Conservation (phyloP, 2,329 filamentous ascomycete species). For the Aspergillus thermomutatus region DNA sequence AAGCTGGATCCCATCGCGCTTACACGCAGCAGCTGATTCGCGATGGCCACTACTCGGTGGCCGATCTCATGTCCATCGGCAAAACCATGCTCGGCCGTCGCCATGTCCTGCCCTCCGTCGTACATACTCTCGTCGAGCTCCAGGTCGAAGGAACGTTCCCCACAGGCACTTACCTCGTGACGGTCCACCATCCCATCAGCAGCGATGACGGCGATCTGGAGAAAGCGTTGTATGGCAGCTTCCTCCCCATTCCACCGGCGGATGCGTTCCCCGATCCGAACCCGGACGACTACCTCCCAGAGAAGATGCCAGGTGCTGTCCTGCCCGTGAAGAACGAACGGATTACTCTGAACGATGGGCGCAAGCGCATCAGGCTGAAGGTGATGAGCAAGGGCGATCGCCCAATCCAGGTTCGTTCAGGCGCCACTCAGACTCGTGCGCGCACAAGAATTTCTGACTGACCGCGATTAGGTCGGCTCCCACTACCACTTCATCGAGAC, state of each 20-base stretch:
- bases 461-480: conserved; percentile 62
- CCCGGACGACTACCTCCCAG: conserved; percentile 62
- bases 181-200: conserved; percentile 84
- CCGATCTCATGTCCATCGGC: conserved; percentile 89
- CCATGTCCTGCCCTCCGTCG: conserved; percentile 82
- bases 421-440: not conserved
- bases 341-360: conserved; percentile 69
- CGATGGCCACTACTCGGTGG: conserved; percentile 88
- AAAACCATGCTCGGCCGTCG: conserved; percentile 89
- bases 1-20: conserved; percentile 1
- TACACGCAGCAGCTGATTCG: conserved; percentile 66
- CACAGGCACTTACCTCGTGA: conserved; percentile 88
- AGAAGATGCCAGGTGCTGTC: conserved; percentile 74
- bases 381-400: conserved; percentile 86
- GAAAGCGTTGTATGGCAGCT: conserved; percentile 87
- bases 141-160: conserved; percentile 94
- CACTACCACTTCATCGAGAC: conserved; percentile 96
- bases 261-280: conserved; percentile 66
- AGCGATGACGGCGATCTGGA: conserved; percentile 81
- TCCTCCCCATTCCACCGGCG: conserved; percentile 72
- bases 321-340: conserved; percentile 64
- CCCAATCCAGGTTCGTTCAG: conserved; percentile 70
- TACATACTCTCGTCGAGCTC: conserved; percentile 73
- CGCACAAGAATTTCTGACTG: not conserved
- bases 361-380: conserved; percentile 68